Conservation (phyloP, 1,284 basidiomycete genomes). For the Kwoniella shivajii region DNA sequence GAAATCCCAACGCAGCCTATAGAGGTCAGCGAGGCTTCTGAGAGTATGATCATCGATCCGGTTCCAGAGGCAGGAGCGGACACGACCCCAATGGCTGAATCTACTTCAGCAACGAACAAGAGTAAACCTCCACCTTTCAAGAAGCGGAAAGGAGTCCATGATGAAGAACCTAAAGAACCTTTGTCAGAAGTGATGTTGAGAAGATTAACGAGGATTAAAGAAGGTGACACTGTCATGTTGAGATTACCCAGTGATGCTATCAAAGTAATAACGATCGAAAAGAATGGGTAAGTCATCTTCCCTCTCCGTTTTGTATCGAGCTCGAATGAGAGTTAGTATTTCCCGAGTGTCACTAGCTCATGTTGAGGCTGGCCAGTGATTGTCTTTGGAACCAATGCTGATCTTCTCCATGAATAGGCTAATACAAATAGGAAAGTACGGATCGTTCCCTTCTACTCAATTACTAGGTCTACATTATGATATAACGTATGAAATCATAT, state of each 20-base stretch:
- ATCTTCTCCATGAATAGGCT: conserved; percentile 31
- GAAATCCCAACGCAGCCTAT: background rate
- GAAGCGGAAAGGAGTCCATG: background rate
- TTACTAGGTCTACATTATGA: conserved; percentile 56
- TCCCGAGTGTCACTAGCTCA: background rate
- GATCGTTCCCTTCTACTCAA: conserved; percentile 53
- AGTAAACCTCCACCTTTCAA: conserved; percentile 4
- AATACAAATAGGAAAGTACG: conserved; percentile 56
- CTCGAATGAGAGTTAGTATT: background rate
- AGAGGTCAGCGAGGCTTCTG: background rate
- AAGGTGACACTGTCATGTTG: conserved; percentile 56
- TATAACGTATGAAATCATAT: conserved; percentile 56
- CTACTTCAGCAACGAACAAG: background rate
- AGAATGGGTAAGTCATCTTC: conserved; percentile 50
- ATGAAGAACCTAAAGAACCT: conserved; percentile 24
- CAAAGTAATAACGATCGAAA: conserved; percentile 53
- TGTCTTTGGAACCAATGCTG: conserved; percentile 1
- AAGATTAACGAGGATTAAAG: conserved; percentile 48
- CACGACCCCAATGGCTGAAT: background rate
- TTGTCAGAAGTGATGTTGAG: conserved; percentile 41
- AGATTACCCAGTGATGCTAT: conserved; percentile 54
- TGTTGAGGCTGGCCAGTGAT: no score
- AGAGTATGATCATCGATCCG: conserved; percentile 3
- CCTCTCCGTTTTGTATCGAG: background rate
- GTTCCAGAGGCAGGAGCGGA: background rate